Conservation (phyloP, 164 flowering plant species). For the Tetracentron sinense region DNA sequence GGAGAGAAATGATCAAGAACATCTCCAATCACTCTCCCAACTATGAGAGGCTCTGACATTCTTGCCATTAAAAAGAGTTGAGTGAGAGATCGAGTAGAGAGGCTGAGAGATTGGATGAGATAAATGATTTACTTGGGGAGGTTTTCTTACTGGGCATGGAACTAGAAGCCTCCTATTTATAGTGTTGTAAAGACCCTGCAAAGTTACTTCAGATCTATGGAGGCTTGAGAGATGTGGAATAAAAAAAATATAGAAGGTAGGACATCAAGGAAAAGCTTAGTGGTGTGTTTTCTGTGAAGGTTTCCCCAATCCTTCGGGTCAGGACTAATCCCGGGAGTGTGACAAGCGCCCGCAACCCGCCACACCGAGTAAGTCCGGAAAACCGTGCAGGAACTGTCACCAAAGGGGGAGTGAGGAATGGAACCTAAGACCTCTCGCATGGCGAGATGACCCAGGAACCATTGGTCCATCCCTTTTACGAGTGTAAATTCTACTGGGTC, state of each 20-base stretch:
- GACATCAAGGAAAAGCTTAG: slow-evolving; percentile 14
- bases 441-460: no score
- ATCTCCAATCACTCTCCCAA: slow-evolving; percentile 58
- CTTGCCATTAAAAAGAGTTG: slow-evolving; percentile 31
- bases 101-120: slow-evolving; percentile 2
- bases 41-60: slow-evolving; percentile 41
- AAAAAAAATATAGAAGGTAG: slow-evolving; percentile 10
- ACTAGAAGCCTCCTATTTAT: slow-evolving; percentile 25
- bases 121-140: slow-evolving; percentile 4
- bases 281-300: not conserved
- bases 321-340: no score
- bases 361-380: not conserved
- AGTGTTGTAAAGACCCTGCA: not conserved
- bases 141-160: slow-evolving; percentile 23
- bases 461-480: no score
- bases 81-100: not conserved
- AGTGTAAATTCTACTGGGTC: no score
- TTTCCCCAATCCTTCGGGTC: no score
- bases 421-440: no score
- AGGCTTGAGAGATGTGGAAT: not conserved
- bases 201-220: not conserved
- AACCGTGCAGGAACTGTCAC: no score
- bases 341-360: no score
- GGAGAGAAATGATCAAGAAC: slow-evolving; percentile 45
- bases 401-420: no score